Percentiles rank a stretch among this genome's conserved stretches.
Evolutionary conservation across 495 filamentous ascomycete genomes (phyloP).

Genomic region (Penicillium goetzii): DNA sequence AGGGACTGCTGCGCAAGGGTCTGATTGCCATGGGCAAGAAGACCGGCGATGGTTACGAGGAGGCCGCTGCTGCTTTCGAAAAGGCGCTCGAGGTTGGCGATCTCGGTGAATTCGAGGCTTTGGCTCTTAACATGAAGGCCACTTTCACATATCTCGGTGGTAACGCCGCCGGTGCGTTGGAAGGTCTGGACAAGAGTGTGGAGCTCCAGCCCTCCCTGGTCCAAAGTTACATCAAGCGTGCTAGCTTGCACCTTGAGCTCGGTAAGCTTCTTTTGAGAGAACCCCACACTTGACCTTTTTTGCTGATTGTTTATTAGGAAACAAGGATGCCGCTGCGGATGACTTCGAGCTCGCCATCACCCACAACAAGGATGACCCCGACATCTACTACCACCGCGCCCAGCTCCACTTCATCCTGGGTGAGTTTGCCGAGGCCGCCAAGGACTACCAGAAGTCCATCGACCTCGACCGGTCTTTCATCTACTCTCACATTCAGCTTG

Average conservation of each 20-base stretch:
- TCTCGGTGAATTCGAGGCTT: conserved; percentile 77
- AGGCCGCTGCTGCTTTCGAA: conserved; percentile 82
- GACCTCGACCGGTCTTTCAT: conserved; percentile 95
- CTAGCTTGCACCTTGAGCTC: conserved; percentile 95
- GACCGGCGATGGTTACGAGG: conserved; percentile 86
- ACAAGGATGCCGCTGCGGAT: conserved; percentile 80
- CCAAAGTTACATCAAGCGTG: conserved; percentile 98
- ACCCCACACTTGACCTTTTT: not conserved
- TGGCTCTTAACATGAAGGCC: conserved; percentile 93
- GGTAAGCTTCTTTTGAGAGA: conserved; percentile 55
- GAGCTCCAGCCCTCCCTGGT: conserved; percentile 84
- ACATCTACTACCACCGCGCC: conserved; percentile 99
- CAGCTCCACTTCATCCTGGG: conserved; percentile 97
- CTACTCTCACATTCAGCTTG: conserved; percentile 99
- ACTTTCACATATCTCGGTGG: conserved; percentile 93
- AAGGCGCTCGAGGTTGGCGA: conserved; percentile 81
- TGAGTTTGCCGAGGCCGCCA: conserved; percentile 89
- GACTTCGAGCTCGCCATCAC: conserved; percentile 87
- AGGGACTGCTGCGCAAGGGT: conserved; percentile 82
- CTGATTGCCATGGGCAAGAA: conserved; percentile 78
- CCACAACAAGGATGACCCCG: conserved; percentile 87
- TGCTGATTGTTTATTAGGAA: conserved; percentile 55
- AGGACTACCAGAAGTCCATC: conserved; percentile 99
- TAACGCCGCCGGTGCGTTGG: conserved; percentile 78
- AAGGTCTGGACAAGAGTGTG: conserved; percentile 87